Base-by-base conservation (phyloP, 2,329 filamentous ascomycete species). In the Epicoccum sorghinum region DNA sequence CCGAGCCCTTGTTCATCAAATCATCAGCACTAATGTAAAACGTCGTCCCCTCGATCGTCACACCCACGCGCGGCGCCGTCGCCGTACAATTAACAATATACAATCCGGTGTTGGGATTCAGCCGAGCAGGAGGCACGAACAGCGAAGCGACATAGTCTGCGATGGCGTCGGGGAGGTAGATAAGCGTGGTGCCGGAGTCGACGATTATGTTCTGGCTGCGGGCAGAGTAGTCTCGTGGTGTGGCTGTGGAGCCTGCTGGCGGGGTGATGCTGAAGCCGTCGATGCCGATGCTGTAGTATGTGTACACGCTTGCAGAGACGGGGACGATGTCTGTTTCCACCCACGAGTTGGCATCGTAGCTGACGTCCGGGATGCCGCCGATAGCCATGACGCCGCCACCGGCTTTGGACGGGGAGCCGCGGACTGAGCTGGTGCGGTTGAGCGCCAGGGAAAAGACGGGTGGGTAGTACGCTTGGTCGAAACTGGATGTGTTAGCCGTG, bases 311-410 rank as follows among this genome's bases (percentile, higher is more conserved):
- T 2, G 40, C 22, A 5, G 40, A 6, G 12, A 64, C 30, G 4
- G 63, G 61, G 5, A 52, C 42, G 24, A 70, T 64, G 32, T 58
- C 51, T 1, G 63, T 61, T 30, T 55, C 53, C 25, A 62, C 59
- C 52, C 46, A 55, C 25, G 63, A 71, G 39, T 43, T 14, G 7
- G 44, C 32, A 18, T 64, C 50, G 39, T 59, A 51, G 1, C 47
- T 24, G 4, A 69, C 47, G 37, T 59, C 36, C 0, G 67, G 67
- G 38, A 70, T 63, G 30, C 69, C 67, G 40, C 69, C 68, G 32
- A 72, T 61, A n/a, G 69, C 69, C 4, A 72, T 59, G n/a, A 66
- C 41, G 43, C 69, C 68, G 40, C 68, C 67, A 10, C 45, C 43
- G 3, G 22, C 36, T 10, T 60, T 62, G 4, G 25, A 37, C 7